Conservation (phyloP, 1,139 yeast genomes). For the Arxiozyma bovina region DNA sequence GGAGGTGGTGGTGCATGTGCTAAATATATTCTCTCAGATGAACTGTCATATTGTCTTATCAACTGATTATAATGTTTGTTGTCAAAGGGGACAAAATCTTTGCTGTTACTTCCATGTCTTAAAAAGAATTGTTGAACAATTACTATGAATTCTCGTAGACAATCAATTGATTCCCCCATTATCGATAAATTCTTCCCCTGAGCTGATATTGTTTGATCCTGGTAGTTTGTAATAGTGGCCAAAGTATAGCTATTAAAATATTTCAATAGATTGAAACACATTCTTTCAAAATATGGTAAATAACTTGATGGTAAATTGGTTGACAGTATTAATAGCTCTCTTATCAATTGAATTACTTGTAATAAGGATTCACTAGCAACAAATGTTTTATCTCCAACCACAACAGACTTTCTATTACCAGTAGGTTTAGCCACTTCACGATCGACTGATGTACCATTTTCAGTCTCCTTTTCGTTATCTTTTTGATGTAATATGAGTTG, state of each 20-base stretch:
- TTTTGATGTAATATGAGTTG: constrained; percentile 30
- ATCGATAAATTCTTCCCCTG: constrained; percentile 33
- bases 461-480: constrained; percentile 2
- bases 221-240: constrained; percentile 24
- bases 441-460: neutral
- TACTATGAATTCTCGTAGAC: constrained; percentile 31
- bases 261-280: constrained; percentile 27
- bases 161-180: constrained; percentile 35
- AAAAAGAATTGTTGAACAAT: constrained; percentile 26
- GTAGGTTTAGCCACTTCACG: neutral
- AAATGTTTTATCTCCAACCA: constrained; percentile 36
- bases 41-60: constrained; percentile 18
- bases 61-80: constrained; percentile 20
- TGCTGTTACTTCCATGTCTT: constrained; percentile 11
- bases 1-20: constrained; percentile 30
- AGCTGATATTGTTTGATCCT: constrained; percentile 16
- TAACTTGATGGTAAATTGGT: constrained; percentile 27
- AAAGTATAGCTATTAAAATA: constrained; percentile 29
- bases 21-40: constrained; percentile 25
- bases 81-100: neutral
- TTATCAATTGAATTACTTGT: constrained; percentile 24
- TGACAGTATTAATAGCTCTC: constrained; percentile 29
- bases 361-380: constrained; percentile 35
- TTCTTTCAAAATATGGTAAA: constrained; percentile 26
- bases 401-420: constrained; percentile 35